phyloP scores from a whole-genome alignment of 768 basidiomycete species.

The Russula ochroleuca region DNA sequence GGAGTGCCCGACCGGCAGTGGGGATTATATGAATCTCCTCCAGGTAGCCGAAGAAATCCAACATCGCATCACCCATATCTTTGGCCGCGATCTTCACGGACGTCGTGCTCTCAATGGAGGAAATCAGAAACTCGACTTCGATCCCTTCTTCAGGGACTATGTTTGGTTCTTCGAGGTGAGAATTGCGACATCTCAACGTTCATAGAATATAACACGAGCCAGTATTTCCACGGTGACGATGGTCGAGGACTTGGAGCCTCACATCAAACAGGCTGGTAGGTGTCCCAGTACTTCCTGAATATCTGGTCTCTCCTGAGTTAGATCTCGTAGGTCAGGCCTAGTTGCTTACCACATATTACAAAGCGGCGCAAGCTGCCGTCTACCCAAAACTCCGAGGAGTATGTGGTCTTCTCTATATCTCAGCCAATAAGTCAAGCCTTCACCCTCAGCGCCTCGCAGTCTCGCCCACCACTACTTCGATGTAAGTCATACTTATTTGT shows the following conservation, averaged over 20 bases:
- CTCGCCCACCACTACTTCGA: slow-evolving; percentile 92
- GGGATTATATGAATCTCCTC: slow-evolving; percentile 96
- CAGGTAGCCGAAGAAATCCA: slow-evolving; percentile 96
- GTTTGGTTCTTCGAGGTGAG: slow-evolving; percentile 90
- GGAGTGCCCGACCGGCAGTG: slow-evolving; percentile 94
- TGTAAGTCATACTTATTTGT: slow-evolving; percentile 45
- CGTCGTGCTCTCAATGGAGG: slow-evolving; percentile 90
- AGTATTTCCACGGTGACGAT: slow-evolving; percentile 95
- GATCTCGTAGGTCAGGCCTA: slow-evolving; percentile 65
- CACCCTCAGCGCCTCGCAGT: slow-evolving; percentile 68
- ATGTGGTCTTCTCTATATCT: slow-evolving; percentile 34
- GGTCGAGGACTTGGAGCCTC: slow-evolving; percentile 94
- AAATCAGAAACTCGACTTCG: slow-evolving; percentile 77
- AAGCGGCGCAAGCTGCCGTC: slow-evolving; percentile 79
- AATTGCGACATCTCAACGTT: not conserved
- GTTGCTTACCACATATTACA: slow-evolving; percentile 91
- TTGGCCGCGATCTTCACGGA: slow-evolving; percentile 86
- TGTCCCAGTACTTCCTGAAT: not conserved
- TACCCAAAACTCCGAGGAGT: slow-evolving; percentile 95
- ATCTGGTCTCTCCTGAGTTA: not conserved
- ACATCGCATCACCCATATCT: slow-evolving; percentile 98
- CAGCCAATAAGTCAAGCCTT: slow-evolving; percentile 8
- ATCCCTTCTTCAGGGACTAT: slow-evolving; percentile 96
- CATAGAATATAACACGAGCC: not conserved
- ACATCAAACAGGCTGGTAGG: slow-evolving; percentile 96